Evolutionary conservation across 1,284 basidiomycete species (phyloP), one percentile per base, ranked within the genome.

Genomic region (Tilletia caries): DNA sequence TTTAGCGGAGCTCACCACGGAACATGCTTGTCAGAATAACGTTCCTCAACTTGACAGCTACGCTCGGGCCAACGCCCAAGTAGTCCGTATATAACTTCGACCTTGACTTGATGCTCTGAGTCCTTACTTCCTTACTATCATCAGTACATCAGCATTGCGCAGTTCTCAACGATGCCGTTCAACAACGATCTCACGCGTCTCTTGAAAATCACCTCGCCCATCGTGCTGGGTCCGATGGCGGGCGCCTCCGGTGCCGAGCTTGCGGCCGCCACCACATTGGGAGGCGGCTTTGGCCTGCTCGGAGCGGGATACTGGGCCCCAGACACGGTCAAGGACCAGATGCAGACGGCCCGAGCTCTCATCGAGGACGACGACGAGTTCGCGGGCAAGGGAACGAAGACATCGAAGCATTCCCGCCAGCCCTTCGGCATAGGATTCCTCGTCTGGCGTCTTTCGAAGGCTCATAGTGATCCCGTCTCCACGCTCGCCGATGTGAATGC

Each of bases 211-310:
- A 67, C 67, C 48, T 73, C 72, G 8, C 80, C 80, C 0, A 70
- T 80, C 23, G 74, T 80, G 1, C 64, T 73, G 2, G 79, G 76
- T 6, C 79, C 80, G 3, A 82, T 82, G 80, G 80, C 81, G 2
- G 73, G 71, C 25, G 80, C 80, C 2, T 70, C 75, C 8, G 79
- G 79, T 43, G 80, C 78, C 15, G 52, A 71, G 15, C 76, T 82
- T 4, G 80, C 79, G 0, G 78, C 71, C 3, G 68, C 73, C 12
- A 77, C 81, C 8, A 77, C 79, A 1, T 34, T 67, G 8, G 81
- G 72, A 10, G 81, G 80, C 46, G 80, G 77, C 8, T 75, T 82
- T 10, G 81, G 81, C n/a, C 81, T 81, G 67, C 73, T 82, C 65
- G 81, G 80, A 23, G 81, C 81, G 1, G 81, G 81, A 43, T 79